These are phyloP conservation scores for Ophiostoma triangulosporum DNA, from an alignment of 2,329 filamentous ascomycete genomes.

Conservation along the genomic window DNA sequence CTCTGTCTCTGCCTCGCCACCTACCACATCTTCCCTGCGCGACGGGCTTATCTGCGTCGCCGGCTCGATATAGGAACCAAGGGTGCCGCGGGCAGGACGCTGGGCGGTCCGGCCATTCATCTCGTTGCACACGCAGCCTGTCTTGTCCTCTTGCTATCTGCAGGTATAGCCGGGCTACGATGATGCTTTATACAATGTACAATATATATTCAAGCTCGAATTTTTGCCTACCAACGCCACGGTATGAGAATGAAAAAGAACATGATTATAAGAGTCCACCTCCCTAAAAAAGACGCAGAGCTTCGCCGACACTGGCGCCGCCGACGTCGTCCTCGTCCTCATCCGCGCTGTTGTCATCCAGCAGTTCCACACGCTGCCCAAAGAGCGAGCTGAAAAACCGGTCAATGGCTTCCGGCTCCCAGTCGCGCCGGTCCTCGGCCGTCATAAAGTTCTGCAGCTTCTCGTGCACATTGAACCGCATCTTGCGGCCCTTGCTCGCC, in stretches of 20 bases:
- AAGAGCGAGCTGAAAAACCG: slow-evolving; percentile 63
- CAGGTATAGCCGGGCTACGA: slow-evolving; percentile 12
- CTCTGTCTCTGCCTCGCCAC: slow-evolving; percentile 29
- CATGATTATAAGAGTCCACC: slow-evolving; percentile 2
- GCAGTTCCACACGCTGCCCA: slow-evolving; percentile 53
- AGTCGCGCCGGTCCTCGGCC: slow-evolving; percentile 64
- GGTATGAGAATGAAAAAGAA: slow-evolving; percentile 10
- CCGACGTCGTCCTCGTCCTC: slow-evolving; percentile 29
- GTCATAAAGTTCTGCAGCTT: slow-evolving; percentile 98
- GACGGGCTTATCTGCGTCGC: slow-evolving; percentile 28
- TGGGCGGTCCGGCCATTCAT: slow-evolving; percentile 35
- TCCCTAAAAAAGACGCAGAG: slow-evolving; percentile 35
- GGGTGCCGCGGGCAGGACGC: slow-evolving; percentile 14
- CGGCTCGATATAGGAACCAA: slow-evolving; percentile 11
- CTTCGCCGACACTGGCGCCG: slow-evolving; percentile 33
- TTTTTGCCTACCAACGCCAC: slow-evolving; percentile 8
- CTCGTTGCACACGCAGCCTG: slow-evolving; percentile 28
- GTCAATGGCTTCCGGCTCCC: slow-evolving; percentile 71
- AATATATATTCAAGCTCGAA: too few species aligned
- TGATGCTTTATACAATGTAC: background rate
- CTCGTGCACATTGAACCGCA: slow-evolving; percentile 90
- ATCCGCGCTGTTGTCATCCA: slow-evolving; percentile 32
- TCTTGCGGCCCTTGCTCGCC: slow-evolving; percentile 86
- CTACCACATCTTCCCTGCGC: slow-evolving; percentile 36
- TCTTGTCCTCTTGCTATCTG: slow-evolving; percentile 22